These are phyloP conservation scores for Arthroderma uncinatum DNA, from an alignment of 2,329 filamentous ascomycete species.

Conservation along the genomic window DNA sequence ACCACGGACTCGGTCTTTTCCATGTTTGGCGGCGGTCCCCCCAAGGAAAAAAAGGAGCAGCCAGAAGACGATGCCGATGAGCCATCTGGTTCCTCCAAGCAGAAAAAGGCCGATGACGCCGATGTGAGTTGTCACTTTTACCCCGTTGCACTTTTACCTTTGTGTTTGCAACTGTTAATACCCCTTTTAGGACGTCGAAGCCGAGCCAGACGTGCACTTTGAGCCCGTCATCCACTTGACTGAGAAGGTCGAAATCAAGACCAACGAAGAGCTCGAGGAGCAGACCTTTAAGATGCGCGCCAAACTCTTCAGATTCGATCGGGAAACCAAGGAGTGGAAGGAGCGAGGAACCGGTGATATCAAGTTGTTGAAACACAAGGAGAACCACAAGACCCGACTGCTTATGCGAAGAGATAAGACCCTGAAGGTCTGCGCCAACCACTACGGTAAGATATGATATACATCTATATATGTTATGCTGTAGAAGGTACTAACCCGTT, in stretches of 20 bases:
- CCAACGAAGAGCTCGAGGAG: slow-evolving; percentile 96
- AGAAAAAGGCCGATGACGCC: slow-evolving; percentile 51
- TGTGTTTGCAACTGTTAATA: neutral
- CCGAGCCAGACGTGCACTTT: slow-evolving; percentile 91
- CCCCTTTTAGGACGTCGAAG: slow-evolving; percentile 52
- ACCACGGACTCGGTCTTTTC: slow-evolving; percentile 63
- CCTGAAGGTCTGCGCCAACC: slow-evolving; percentile 99
- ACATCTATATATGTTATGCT: neutral
- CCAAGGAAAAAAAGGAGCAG: slow-evolving; percentile 82
- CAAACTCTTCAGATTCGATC: slow-evolving; percentile 97
- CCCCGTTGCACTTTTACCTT: neutral
- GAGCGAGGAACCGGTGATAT: slow-evolving; percentile 97
- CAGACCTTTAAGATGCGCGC: slow-evolving; percentile 99
- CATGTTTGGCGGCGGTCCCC: slow-evolving; percentile 96
- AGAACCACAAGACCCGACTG: slow-evolving; percentile 92
- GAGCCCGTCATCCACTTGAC: slow-evolving; percentile 93
- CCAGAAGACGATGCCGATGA: slow-evolving; percentile 60
- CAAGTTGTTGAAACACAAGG: slow-evolving; percentile 93
- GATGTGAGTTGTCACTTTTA: slow-evolving; percentile 34
- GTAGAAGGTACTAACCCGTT: neutral
- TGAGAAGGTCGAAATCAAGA: slow-evolving; percentile 93
- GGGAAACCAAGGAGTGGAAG: slow-evolving; percentile 92
- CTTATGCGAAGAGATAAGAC: slow-evolving; percentile 99
- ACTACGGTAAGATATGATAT: slow-evolving; percentile 65
- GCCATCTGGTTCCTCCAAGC: slow-evolving; percentile 79